Evolutionary conservation across 1,139 yeast species (phyloP), one percentile per base, ranked within the genome.

Genomic region (Zygoascus sp.): DNA sequence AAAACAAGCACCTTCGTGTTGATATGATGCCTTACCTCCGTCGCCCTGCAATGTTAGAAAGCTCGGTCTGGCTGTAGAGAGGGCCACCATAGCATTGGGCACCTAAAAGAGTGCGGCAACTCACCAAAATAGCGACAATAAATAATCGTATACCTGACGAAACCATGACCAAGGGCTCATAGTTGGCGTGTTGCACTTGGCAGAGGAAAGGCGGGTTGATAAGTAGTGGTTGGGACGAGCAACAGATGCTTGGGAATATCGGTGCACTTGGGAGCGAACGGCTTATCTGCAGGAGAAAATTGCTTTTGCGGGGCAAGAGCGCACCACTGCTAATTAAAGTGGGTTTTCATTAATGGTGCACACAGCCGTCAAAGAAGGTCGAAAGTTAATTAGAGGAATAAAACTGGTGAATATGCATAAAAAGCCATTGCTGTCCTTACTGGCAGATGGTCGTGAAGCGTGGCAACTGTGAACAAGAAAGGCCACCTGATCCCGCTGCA

Each of bases 41-140:
- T 56, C 5, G 61, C 51, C 61, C 61, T 57, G 19, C 17, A 16
- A 22, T 10, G 28, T 8, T 23, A n/a, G n/a, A n/a, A n/a, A n/a
- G n/a, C n/a, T n/a, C n/a, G n/a, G n/a, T n/a, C n/a, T n/a, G n/a
- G n/a, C n/a, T n/a, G 17, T 19, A 40, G 42, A 30, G 16, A n/a
- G n/a, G n/a, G 2, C 28, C 8, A n/a, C 9, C 8, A 25, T 23
- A 7, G 7, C n/a, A 7, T 3, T 25, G 8, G 7, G 28, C 11
- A 21, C 7, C 40, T 19, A 20, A 22, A 22, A n/a, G n/a, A 9
- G 6, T 25, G 16, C 32, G 13, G 32, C 5, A 28, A 49, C 61
- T 16, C 47, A 59, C 64, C 64, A 61, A 48, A 61, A 61, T 16
- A 61, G 44, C 13, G 65, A 59, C 35, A 61, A 41, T 37, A 61